These are phyloP conservation scores for Ochetophila trinervis DNA, from an alignment of 306 rosid genomes.

Conservation along the genomic window DNA sequence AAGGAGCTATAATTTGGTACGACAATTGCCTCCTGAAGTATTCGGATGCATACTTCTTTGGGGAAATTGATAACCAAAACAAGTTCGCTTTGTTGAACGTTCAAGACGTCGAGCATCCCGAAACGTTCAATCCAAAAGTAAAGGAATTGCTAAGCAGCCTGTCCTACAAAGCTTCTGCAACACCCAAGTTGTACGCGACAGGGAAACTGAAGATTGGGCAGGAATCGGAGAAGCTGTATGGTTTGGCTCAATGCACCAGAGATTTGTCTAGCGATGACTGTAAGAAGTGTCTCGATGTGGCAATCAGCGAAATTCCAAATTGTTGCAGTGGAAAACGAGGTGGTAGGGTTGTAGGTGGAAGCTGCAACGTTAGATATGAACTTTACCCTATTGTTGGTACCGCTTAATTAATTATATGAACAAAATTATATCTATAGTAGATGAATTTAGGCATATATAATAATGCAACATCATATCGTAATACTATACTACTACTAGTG, in stretches of 20 bases:
- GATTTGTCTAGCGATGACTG: slow-evolving; percentile 24
- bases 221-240: slow-evolving; percentile 24
- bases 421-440: too few species aligned
- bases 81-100: slow-evolving; percentile 27
- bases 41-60: slow-evolving; percentile 29
- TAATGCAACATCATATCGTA: too few species aligned
- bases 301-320: slow-evolving; percentile 27
- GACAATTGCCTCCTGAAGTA: slow-evolving; percentile 35
- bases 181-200: slow-evolving; percentile 16
- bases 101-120: slow-evolving; percentile 14
- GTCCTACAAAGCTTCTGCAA: slow-evolving; percentile 10
- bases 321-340: slow-evolving; percentile 32
- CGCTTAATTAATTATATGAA: not conserved
- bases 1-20: slow-evolving; percentile 39
- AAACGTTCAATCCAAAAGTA: slow-evolving; percentile 22
- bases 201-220: slow-evolving; percentile 23
- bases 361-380: slow-evolving; percentile 37
- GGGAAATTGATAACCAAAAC: slow-evolving; percentile 26
- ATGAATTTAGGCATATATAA: too few species aligned
- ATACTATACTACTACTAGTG: too few species aligned
- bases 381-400: slow-evolving; percentile 33
- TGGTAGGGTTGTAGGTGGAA: slow-evolving; percentile 42
- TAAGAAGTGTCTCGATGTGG: slow-evolving; percentile 33
- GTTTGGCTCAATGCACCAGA: slow-evolving; percentile 38
- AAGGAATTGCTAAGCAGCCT: slow-evolving; percentile 20